Evolutionary conservation across 78 protist species (phyloP).

Genomic region (Tieghemostelium lacteum): DNA sequence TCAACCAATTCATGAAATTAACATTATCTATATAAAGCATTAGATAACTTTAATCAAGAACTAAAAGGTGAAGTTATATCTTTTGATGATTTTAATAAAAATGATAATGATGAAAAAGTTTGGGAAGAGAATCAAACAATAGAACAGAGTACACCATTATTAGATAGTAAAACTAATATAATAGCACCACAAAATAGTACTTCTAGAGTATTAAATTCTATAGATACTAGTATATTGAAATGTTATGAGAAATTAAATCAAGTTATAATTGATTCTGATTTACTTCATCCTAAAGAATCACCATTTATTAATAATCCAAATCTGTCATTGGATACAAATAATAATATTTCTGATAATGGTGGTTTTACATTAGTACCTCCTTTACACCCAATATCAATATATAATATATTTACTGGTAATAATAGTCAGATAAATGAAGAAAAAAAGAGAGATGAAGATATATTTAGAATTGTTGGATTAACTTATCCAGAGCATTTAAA

Average conservation of each 20-base stretch:
- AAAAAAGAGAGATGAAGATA: neutral
- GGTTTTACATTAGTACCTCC: neutral
- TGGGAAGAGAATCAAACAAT: too few relatives aligned
- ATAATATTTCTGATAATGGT: neutral
- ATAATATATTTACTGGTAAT: neutral
- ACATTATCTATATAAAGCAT: neutral
- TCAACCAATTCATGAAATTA: neutral
- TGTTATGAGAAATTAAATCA: too few relatives aligned
- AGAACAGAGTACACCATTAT: too few relatives aligned
- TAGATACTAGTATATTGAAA: neutral
- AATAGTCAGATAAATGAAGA: neutral
- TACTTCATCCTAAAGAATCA: constrained; percentile 24
- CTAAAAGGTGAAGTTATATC: constrained; percentile 16
- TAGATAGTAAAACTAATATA: neutral
- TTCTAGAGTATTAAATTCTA: neutral
- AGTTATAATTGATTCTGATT: constrained; percentile 11
- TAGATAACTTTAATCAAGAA: neutral
- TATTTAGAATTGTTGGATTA: neutral
- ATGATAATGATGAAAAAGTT: neutral
- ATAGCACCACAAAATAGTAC: too few relatives aligned
- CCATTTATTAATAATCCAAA: constrained; percentile 28
- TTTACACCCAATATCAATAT: constrained; percentile 20
- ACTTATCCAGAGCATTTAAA: too few relatives aligned
- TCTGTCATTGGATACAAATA: constrained; percentile 2
- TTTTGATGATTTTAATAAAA: constrained; percentile 13